Conservation (phyloP, 163 green algal species). For the Scenedesmus sp. region DNA sequence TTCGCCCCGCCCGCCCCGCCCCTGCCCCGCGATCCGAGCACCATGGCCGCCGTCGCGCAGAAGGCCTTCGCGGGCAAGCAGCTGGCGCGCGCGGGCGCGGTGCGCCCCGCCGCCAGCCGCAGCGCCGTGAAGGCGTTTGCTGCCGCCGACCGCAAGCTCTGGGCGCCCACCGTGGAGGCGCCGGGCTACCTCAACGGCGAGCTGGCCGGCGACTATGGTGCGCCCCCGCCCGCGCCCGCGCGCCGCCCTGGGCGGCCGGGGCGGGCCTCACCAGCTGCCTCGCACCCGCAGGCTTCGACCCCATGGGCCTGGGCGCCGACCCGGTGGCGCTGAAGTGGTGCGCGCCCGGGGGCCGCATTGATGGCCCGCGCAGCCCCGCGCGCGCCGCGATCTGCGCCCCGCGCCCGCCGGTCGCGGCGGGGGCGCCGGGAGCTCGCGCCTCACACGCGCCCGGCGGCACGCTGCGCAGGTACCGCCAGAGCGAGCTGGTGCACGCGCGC, state of each 20-base stretch:
- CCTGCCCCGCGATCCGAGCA: too few relatives aligned
- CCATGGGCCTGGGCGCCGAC: slow-evolving; percentile 82
- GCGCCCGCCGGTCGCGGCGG: too few relatives aligned
- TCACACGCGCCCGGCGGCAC: background rate
- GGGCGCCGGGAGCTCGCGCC: background rate
- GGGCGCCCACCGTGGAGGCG: slow-evolving; percentile 69
- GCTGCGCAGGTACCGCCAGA: slow-evolving; percentile 76
- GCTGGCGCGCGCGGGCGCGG: too few relatives aligned
- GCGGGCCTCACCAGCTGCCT: background rate
- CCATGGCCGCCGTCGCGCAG: too few relatives aligned
- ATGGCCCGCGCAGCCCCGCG: background rate
- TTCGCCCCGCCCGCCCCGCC: too few relatives aligned
- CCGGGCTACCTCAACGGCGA: slow-evolving; percentile 81
- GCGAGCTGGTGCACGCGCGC: slow-evolving; percentile 89
- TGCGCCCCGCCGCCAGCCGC: too few relatives aligned
- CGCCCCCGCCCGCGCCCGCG: background rate
- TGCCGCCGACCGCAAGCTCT: too few relatives aligned
- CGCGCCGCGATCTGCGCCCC: background rate
- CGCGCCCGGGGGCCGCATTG: background rate
- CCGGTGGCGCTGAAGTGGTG: slow-evolving; percentile 76
- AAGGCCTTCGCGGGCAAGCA: too few relatives aligned
- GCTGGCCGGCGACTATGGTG: slow-evolving; percentile 56
- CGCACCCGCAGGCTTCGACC: slow-evolving; percentile 77
- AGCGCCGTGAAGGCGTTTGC: too few relatives aligned
- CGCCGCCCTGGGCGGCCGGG: background rate